A percentile compares a stretch with the other conserved stretches of the same genome.
Conservation (phyloP, 2,329 filamentous ascomycete species). For the Thermoascus crustaceus region DNA sequence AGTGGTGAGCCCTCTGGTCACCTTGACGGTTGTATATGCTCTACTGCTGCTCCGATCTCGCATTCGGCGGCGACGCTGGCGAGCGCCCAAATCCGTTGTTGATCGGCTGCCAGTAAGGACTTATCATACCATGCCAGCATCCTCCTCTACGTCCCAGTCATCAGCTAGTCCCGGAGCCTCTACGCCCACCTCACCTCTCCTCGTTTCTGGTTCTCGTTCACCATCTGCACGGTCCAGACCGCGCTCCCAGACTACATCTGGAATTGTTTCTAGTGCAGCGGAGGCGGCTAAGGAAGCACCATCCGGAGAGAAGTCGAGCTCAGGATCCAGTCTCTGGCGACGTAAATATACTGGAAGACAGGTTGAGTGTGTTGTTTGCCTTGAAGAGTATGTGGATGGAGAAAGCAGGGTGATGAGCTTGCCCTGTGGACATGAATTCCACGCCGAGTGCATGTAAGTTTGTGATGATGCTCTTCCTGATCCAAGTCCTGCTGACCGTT, state of each 20-base stretch:
- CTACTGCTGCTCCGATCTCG: slow-evolving; percentile 79
- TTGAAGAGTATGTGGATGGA: slow-evolving; percentile 93
- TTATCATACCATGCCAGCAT: slow-evolving; percentile 72
- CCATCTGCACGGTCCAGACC: slow-evolving; percentile 24
- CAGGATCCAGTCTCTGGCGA: slow-evolving; percentile 36
- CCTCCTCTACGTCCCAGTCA: slow-evolving; percentile 52
- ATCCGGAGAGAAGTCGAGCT: slow-evolving; percentile 39
- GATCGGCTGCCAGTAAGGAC: slow-evolving; percentile 91
- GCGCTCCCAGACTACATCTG: slow-evolving; percentile 31
- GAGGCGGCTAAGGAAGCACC: slow-evolving; percentile 18
- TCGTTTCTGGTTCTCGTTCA: slow-evolving; percentile 37
- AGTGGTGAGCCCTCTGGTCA: slow-evolving; percentile 89
- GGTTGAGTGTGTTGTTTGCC: slow-evolving; percentile 88
- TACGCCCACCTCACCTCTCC: slow-evolving; percentile 70
- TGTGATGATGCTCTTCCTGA: slow-evolving; percentile 1
- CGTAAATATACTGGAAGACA: slow-evolving; percentile 56
- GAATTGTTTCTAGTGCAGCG: slow-evolving; percentile 16
- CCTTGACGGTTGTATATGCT: slow-evolving; percentile 85
- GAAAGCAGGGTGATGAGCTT: slow-evolving; percentile 94
- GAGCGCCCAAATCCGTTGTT: slow-evolving; percentile 94
- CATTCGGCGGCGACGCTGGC: slow-evolving; percentile 82
- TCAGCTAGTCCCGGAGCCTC: slow-evolving; percentile 57
- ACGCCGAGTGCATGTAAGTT: slow-evolving; percentile 97
- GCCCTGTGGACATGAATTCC: slow-evolving; percentile 95
- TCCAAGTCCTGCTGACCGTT: slow-evolving; percentile 13